Conservation (phyloP, 345 rosid species). For the Xanthoceras sorbifolium region DNA sequence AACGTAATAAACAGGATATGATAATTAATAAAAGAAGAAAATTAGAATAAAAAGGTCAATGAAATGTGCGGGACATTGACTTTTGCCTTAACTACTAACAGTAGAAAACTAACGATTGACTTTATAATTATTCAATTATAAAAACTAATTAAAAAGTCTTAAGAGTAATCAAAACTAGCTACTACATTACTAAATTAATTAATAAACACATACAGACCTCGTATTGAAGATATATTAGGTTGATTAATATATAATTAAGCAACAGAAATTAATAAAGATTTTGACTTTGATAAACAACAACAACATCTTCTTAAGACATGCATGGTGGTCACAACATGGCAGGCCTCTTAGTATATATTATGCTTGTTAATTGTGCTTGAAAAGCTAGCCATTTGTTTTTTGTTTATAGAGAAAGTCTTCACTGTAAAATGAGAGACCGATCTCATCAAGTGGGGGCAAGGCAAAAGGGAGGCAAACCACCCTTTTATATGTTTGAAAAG, state of each 20-base stretch:
- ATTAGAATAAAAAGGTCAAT: conserved; percentile 10
- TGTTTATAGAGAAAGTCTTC: conserved; percentile 17
- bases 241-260: background rate
- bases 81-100: conserved; percentile 3
- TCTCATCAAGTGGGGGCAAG: background rate
- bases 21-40: background rate
- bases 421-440: conserved; percentile 8
- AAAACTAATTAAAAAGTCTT: background rate
- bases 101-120: background rate
- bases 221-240: background rate
- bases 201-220: background rate
- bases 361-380: background rate
- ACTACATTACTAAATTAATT: background rate
- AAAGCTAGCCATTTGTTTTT: conserved; percentile 2
- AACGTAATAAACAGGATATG: background rate
- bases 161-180: background rate
- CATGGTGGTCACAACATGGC: background rate
- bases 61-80: background rate
- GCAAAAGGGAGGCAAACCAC: background rate
- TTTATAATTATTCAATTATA: background rate
- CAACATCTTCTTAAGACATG: background rate
- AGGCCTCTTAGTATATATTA: background rate
- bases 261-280: background rate
- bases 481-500: background rate
- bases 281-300: background rate